These are phyloP conservation scores for Lagerstroemia speciosa DNA, from an alignment of 345 rosid genomes.

Conservation along the genomic window DNA sequence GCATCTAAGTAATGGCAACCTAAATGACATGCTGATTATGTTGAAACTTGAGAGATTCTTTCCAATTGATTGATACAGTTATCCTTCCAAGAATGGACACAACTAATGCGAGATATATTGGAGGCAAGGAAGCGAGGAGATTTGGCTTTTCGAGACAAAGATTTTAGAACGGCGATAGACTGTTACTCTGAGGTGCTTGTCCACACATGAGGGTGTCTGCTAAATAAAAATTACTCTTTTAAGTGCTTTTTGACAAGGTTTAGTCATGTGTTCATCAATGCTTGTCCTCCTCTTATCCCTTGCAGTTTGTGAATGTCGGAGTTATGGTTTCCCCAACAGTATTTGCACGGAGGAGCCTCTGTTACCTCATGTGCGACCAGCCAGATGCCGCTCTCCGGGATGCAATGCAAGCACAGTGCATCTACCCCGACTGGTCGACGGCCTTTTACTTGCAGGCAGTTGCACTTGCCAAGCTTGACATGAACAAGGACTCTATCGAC, in stretches of 20 bases:
- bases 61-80: conserved; percentile 34
- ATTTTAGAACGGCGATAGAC: conserved; percentile 57
- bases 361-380: conserved; percentile 63
- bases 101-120: conserved; percentile 78
- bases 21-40: not conserved
- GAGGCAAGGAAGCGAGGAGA: conserved; percentile 88
- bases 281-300: not conserved
- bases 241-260: no score
- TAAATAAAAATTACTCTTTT: no score
- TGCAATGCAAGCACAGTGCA: conserved; percentile 91
- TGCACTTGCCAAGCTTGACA: conserved; percentile 74
- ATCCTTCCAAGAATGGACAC: conserved; percentile 95
- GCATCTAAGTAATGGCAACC: no score
- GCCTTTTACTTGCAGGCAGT: conserved; percentile 85
- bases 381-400: conserved; percentile 84
- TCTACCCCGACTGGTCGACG: conserved; percentile 79
- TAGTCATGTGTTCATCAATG: not conserved
- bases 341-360: conserved; percentile 64
- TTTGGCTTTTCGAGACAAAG: conserved; percentile 60
- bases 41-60: not conserved
- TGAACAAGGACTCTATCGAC: conserved; percentile 72
- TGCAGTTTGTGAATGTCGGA: conserved; percentile 76
- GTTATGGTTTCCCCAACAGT: conserved; percentile 84
- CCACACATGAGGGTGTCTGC: not conserved
- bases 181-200: conserved; percentile 69